A percentile compares a stretch with the other conserved stretches of the same genome.
Conservation (phyloP, 2,329 filamentous ascomycete genomes). For the Diplodia corticola region DNA sequence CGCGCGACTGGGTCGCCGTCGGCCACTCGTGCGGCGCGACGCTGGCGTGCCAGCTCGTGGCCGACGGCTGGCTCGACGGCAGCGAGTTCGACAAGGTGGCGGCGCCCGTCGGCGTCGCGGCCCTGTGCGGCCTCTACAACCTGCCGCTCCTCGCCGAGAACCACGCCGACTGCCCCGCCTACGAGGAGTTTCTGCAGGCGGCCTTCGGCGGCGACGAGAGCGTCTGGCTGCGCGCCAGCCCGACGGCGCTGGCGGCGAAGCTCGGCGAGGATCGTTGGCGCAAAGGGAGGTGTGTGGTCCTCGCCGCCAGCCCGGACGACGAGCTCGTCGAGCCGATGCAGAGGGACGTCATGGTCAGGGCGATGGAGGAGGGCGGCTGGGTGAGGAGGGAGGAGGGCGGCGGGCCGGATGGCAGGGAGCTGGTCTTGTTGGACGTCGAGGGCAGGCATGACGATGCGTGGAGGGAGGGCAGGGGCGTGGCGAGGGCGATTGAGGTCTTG, state of each 20-base stretch:
- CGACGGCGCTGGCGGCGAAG: conserved; percentile 45
- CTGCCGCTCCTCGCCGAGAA: conserved; percentile 54
- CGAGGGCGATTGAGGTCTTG: conserved; percentile 40
- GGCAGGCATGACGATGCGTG: conserved; percentile 67
- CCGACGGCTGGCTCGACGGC: conserved; percentile 42
- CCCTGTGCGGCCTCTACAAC: conserved; percentile 68
- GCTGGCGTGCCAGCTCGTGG: conserved; percentile 57
- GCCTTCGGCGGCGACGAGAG: conserved; percentile 60
- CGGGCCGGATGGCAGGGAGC: conserved; percentile 29
- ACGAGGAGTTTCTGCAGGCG: conserved; percentile 57
- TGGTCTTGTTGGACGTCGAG: conserved; percentile 49
- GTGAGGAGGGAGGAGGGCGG: conserved; percentile 27
- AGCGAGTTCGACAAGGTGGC: conserved; percentile 2
- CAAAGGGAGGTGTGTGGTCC: conserved; percentile 37
- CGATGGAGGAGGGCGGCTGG: conserved; percentile 49
- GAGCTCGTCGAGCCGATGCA: conserved; percentile 57
- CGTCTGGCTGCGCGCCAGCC: conserved; percentile 60
- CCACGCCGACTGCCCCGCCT: conserved; percentile 52
- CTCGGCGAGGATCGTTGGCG: conserved; percentile 35
- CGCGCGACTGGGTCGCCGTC: conserved; percentile 46
- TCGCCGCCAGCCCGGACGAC: conserved; percentile 51
- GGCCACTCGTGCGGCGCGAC: conserved; percentile 67
- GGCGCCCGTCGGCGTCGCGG: conserved; percentile 56
- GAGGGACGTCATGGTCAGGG: conserved; percentile 56
- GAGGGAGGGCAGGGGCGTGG: conserved; percentile 60